Evolutionary conservation across 1,284 basidiomycete genomes (phyloP).

Genomic region (Ceratobasidium sp.): DNA sequence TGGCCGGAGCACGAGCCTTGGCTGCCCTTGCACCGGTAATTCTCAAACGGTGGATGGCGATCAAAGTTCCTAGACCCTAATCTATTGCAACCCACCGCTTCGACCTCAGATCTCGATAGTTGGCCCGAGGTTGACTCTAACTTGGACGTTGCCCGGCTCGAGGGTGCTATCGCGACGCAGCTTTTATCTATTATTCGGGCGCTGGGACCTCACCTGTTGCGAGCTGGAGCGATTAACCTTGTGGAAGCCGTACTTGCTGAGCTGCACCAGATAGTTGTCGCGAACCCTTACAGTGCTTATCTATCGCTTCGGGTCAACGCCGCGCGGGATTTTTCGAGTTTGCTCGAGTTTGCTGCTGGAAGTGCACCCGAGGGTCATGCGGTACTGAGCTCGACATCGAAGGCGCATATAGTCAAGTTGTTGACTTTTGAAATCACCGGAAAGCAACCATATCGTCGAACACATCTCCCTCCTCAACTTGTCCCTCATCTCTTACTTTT

Average conservation of each 20-base stretch:
- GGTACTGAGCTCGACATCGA: slow-evolving; percentile 10
- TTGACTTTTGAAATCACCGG: slow-evolving; percentile 29
- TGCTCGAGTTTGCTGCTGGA: slow-evolving; percentile 7
- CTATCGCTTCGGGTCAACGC: slow-evolving; percentile 22
- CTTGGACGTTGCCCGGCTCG: slow-evolving; percentile 12
- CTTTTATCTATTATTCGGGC: slow-evolving; percentile 13
- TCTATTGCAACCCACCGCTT: neutral
- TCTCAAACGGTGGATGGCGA: slow-evolving; percentile 25
- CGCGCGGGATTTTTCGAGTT: neutral
- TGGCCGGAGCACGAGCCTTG: slow-evolving; percentile 30
- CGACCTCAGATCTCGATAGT: neutral
- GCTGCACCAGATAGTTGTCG: slow-evolving; percentile 15
- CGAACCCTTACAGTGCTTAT: slow-evolving; percentile 26
- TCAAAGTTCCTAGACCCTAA: neutral
- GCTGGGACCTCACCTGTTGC: slow-evolving; percentile 26
- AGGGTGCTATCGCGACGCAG: slow-evolving; percentile 18
- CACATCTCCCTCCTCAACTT: neutral
- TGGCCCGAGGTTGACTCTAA: slow-evolving; percentile 30
- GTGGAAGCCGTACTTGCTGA: slow-evolving; percentile 14
- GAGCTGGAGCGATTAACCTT: slow-evolving; percentile 27
- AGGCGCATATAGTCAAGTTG: slow-evolving; percentile 35
- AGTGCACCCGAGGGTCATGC: neutral
- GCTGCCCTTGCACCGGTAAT: slow-evolving; percentile 30
- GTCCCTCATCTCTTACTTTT: slow-evolving; percentile 22
- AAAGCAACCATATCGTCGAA: slow-evolving; percentile 17